Percentiles rank a stretch among this genome's conserved stretches.
Evolutionary conservation across 2,329 filamentous ascomycete species (phyloP).

Genomic region (Geosmithia putterillii): DNA sequence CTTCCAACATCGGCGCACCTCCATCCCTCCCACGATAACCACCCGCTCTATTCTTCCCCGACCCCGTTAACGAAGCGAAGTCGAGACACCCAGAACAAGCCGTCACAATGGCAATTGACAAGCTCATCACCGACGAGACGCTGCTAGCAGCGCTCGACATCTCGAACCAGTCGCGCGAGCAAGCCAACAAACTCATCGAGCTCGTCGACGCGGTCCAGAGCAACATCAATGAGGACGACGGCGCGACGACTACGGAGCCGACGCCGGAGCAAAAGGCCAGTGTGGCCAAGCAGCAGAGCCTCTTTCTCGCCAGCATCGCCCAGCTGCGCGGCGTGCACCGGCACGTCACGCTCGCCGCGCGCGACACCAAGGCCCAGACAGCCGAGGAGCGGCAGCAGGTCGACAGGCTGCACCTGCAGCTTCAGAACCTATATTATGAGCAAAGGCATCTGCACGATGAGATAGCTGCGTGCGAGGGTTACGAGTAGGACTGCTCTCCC

Average conservation of each 20-base stretch:
- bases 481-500: slow-evolving; percentile 60
- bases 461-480: slow-evolving; percentile 80
- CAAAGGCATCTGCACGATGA: slow-evolving; percentile 83
- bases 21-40: neutral
- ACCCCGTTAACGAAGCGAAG: neutral
- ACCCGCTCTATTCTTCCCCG: neutral
- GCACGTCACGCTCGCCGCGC: slow-evolving; percentile 65
- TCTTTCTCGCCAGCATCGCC: slow-evolving; percentile 65
- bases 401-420: slow-evolving; percentile 77
- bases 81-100: neutral
- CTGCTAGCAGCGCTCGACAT: slow-evolving; percentile 59
- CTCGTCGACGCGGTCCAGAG: slow-evolving; percentile 33
- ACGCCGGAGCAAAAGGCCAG: slow-evolving; percentile 25
- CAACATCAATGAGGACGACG: slow-evolving; percentile 11
- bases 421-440: slow-evolving; percentile 96
- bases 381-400: slow-evolving; percentile 83
- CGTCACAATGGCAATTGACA: slow-evolving; percentile 13
- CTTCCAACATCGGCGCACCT: neutral
- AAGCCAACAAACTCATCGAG: slow-evolving; percentile 55
- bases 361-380: slow-evolving; percentile 77
- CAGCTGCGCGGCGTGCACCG: slow-evolving; percentile 76
- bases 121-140: slow-evolving; percentile 27
- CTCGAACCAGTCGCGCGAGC: slow-evolving; percentile 60
- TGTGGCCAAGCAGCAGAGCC: slow-evolving; percentile 66
- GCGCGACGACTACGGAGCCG: neutral